Conservation (phyloP, 108 stramenopile genomes). For the Poteriospumella lacustris region DNA sequence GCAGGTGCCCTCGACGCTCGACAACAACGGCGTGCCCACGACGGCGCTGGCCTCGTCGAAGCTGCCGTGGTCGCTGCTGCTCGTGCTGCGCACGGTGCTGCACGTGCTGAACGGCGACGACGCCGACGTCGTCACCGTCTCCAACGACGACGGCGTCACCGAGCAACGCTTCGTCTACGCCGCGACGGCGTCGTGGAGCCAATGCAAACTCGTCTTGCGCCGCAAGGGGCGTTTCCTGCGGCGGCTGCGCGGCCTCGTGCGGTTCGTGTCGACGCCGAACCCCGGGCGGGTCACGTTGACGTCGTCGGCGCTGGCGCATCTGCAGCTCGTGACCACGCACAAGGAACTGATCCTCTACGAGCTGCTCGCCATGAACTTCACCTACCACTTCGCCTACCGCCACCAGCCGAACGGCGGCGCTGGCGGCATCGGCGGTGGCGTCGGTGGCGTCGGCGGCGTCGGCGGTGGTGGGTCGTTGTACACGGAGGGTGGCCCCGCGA, state of each 20-base stretch:
- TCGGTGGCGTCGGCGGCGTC: too few relatives aligned
- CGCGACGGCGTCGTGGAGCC: background rate
- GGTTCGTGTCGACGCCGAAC: background rate
- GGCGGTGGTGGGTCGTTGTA: too few relatives aligned
- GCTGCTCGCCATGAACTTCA: too few relatives aligned
- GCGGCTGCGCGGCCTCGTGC: background rate
- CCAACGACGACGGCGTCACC: background rate
- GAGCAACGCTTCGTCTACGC: constrained; percentile 4
- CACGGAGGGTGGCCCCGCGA: too few relatives aligned
- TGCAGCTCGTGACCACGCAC: background rate
- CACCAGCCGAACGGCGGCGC: too few relatives aligned
- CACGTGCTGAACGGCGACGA: constrained; percentile 1
- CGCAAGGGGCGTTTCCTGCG: constrained; percentile 14
- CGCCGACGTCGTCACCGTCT: background rate
- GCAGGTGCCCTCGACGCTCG: too few relatives aligned
- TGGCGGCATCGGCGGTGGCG: too few relatives aligned
- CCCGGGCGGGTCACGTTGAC: background rate
- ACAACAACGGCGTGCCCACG: too few relatives aligned
- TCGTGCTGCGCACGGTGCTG: background rate
- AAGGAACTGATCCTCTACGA: background rate
- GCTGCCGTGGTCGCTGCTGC: background rate
- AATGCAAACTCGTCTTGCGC: background rate
- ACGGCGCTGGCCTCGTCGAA: too few relatives aligned
- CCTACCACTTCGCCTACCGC: too few relatives aligned
- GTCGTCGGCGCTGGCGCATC: background rate